Evolutionary conservation across 176 grass and related monocot genomes (phyloP).

Genomic region (Alloteropsis semialata): DNA sequence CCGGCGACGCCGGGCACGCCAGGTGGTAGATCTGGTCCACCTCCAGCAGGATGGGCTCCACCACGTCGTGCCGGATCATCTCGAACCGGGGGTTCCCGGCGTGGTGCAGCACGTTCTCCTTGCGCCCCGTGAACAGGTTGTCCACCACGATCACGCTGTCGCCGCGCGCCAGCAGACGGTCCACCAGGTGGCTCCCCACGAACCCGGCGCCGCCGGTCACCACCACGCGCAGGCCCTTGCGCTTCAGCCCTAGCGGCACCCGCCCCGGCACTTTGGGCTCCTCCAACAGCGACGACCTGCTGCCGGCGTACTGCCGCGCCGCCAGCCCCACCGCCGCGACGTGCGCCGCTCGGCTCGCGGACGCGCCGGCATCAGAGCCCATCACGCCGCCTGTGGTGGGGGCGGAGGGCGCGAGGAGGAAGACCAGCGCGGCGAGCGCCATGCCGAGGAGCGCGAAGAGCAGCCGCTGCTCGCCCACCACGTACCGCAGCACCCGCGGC

Average conservation of each 20-base stretch:
- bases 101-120: constrained; percentile 89
- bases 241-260: constrained; percentile 67
- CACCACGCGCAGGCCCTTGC: constrained; percentile 58
- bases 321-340: constrained; percentile 15
- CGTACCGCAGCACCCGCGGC: constrained; percentile 38
- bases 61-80: constrained; percentile 87
- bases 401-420: constrained; percentile 30
- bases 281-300: neutral
- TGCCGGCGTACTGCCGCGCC: neutral
- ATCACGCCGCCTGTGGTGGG: neutral
- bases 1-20: constrained; percentile 87
- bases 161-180: constrained; percentile 59
- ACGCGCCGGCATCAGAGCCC: neutral
- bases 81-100: constrained; percentile 62
- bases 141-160: constrained; percentile 95
- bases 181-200: constrained; percentile 90
- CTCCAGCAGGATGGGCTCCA: constrained; percentile 90
- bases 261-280: constrained; percentile 20
- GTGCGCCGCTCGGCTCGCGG: neutral
- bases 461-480: constrained; percentile 67
- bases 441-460: constrained; percentile 58
- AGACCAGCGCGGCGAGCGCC: constrained; percentile 43
- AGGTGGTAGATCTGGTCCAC: constrained; percentile 98
- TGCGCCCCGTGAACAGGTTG: constrained; percentile 84
- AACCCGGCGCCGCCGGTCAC: constrained; percentile 83